Evolutionary conservation across 2,329 filamentous ascomycete species (phyloP).

Genomic region (Neonectria sp.): DNA sequence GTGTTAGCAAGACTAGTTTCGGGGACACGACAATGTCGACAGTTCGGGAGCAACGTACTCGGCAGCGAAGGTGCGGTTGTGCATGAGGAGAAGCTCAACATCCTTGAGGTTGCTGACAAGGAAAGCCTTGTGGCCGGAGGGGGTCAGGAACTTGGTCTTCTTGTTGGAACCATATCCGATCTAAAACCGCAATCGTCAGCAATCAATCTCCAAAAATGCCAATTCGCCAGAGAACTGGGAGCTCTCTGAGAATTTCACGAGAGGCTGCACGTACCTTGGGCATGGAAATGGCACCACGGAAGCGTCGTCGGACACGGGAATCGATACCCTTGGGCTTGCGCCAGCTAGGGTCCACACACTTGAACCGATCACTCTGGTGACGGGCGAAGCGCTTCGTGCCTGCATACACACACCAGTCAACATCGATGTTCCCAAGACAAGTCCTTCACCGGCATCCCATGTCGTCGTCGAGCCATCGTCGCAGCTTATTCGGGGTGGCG

Average conservation of each 20-base stretch:
- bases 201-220: constrained; percentile 8
- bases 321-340: constrained; percentile 99
- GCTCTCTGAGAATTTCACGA: constrained; percentile 21
- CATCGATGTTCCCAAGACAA: constrained; percentile 39
- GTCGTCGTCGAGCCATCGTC: constrained; percentile 38
- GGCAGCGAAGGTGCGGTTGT: constrained; percentile 99
- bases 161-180: constrained; percentile 99
- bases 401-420: constrained; percentile 64
- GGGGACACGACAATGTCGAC: background rate
- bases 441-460: constrained; percentile 17
- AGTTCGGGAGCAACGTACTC: constrained; percentile 77
- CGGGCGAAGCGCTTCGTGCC: constrained; percentile 96
- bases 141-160: constrained; percentile 99
- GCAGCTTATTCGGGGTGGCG: constrained; percentile 26
- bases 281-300: constrained; percentile 96
- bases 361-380: constrained; percentile 98
- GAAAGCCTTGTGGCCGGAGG: constrained; percentile 99
- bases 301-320: constrained; percentile 96
- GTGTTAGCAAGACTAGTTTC: constrained; percentile 37
- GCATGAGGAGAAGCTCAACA: constrained; percentile 98
- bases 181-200: constrained; percentile 63
- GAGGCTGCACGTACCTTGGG: constrained; percentile 84
- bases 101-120: constrained; percentile 97
- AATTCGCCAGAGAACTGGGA: constrained; percentile 8
- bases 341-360: constrained; percentile 91